phyloP scores from a whole-genome alignment of 2,329 filamentous ascomycete genomes.

The Botrytis squamosa region DNA sequence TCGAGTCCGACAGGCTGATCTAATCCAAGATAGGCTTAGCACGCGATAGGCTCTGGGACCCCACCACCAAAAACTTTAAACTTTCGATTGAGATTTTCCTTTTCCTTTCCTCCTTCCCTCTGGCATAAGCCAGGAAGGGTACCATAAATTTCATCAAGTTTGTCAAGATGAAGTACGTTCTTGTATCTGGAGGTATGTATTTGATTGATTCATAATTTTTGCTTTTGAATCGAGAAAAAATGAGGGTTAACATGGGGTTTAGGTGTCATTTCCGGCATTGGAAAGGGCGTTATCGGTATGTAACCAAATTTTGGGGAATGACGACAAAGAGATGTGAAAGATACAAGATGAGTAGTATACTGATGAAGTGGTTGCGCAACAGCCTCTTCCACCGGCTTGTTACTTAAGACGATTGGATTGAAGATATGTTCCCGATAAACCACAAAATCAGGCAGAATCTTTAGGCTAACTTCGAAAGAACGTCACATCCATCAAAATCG shows the following conservation, averaged over 20 bases:
- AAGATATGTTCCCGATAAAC: slow-evolving; percentile 57
- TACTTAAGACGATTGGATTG: slow-evolving; percentile 78
- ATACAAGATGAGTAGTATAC: background rate
- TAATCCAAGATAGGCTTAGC: slow-evolving; percentile 11
- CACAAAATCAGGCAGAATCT: background rate
- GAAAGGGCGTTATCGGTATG: slow-evolving; percentile 67
- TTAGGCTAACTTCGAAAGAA: slow-evolving; percentile 41
- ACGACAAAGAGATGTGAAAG: background rate
- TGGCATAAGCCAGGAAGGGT: slow-evolving; percentile 34
- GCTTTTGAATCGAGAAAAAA: background rate
- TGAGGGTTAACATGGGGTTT: slow-evolving; percentile 26
- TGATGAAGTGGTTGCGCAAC: slow-evolving; percentile 23
- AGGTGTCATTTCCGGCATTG: slow-evolving; percentile 56
- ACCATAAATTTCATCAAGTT: slow-evolving; percentile 27
- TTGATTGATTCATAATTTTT: background rate
- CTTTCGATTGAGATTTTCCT: slow-evolving; percentile 18
- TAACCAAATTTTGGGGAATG: slow-evolving; percentile 20
- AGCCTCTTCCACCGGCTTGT: slow-evolving; percentile 70
- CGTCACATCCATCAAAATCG: slow-evolving; percentile 68
- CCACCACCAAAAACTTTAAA: slow-evolving; percentile 23
- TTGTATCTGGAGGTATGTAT: slow-evolving; percentile 68
- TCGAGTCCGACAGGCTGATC: background rate
- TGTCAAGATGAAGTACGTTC: slow-evolving; percentile 73
- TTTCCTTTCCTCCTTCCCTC: slow-evolving; percentile 33
- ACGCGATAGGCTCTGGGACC: background rate